Evolutionary conservation across 257 asterid genomes (phyloP).

Genomic region (Paraleonurus japonicus): DNA sequence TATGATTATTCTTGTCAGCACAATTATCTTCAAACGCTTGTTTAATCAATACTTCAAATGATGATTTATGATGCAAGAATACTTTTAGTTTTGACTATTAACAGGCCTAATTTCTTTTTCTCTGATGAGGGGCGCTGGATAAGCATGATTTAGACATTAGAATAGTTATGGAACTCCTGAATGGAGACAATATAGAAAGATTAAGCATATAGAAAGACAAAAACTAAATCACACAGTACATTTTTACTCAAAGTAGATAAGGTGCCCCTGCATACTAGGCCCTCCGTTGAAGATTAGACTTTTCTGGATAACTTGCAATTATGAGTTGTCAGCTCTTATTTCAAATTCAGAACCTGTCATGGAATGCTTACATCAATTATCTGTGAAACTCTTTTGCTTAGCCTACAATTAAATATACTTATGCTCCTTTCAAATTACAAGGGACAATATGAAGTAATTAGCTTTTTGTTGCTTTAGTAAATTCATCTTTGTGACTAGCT

Average conservation of each 20-base stretch:
- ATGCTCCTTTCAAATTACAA: background rate
- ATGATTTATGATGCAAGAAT: slow-evolving; percentile 3
- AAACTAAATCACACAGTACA: background rate
- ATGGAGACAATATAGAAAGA: background rate
- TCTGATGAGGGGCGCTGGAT: background rate
- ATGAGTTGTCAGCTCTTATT: background rate
- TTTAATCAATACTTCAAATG: slow-evolving; percentile 9
- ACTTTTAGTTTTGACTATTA: background rate
- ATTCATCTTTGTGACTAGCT: background rate
- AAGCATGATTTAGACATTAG: background rate
- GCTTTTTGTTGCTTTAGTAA: background rate
- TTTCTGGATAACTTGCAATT: background rate
- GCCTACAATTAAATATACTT: background rate
- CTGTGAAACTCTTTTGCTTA: background rate
- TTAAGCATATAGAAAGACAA: background rate
- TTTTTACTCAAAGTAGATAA: background rate
- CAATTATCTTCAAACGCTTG: slow-evolving; percentile 13
- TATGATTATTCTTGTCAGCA: slow-evolving; percentile 3
- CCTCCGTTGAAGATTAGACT: background rate
- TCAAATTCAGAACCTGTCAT: slow-evolving; percentile 7
- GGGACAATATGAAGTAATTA: background rate
- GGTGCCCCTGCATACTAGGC: background rate
- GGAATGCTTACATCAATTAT: background rate
- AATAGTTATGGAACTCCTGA: background rate
- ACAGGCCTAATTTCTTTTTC: slow-evolving; percentile 1